Percentiles rank a stretch among this genome's conserved stretches.
Conservation (phyloP, 352 stramenopile genomes). For the Phytophthora agathidicida region DNA sequence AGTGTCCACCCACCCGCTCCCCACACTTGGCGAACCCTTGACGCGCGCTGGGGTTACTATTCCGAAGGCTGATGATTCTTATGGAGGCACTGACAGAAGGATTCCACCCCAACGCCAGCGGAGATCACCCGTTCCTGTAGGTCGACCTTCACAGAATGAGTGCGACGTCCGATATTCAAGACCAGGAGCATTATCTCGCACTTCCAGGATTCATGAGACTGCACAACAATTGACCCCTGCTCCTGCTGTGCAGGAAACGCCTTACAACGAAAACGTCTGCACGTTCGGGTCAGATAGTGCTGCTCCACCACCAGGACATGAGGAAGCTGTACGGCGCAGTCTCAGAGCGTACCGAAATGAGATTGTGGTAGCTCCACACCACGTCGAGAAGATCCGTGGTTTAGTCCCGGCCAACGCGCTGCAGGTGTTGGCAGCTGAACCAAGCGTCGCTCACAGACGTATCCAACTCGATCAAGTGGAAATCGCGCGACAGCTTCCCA, state of each 20-base stretch:
- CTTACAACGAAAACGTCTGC: not conserved
- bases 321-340: conserved; percentile 13
- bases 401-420: conserved; percentile 16
- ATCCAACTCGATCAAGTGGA: conserved; percentile 15
- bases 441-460: conserved; percentile 13
- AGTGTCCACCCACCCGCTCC: conserved; percentile 13
- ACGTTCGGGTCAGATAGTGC: conserved; percentile 1
- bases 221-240: not conserved
- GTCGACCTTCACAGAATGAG: not conserved
- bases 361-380: not conserved
- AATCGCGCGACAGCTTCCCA: conserved; percentile 27
- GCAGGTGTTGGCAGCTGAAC: conserved; percentile 14
- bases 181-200: not conserved
- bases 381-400: conserved; percentile 12
- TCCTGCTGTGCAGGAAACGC: not conserved
- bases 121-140: not conserved
- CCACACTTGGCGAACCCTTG: conserved; percentile 19
- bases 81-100: not conserved
- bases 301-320: conserved; percentile 9
- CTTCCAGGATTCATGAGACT: conserved; percentile 1
- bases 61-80: conserved; percentile 9
- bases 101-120: not conserved
- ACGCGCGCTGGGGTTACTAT: conserved; percentile 8
- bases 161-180: not conserved
- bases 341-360: not conserved